These are phyloP conservation scores for Musa troglodytarum DNA, from an alignment of 176 grass and related monocot species.

Conservation along the genomic window DNA sequence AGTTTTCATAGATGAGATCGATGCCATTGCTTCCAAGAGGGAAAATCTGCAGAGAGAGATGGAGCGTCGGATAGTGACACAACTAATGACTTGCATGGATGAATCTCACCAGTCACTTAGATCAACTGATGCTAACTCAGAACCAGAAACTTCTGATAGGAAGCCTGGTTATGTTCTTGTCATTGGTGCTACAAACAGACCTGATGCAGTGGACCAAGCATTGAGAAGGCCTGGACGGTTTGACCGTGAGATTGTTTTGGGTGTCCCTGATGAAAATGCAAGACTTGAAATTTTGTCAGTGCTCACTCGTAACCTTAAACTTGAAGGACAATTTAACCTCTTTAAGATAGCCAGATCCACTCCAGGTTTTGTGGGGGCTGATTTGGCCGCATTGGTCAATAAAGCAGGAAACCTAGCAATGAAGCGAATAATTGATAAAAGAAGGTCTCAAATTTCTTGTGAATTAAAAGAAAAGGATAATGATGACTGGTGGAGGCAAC, in stretches of 20 bases:
- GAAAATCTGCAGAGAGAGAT: conserved; percentile 83
- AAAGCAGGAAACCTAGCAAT: conserved; percentile 96
- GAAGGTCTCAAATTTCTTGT: conserved; percentile 27
- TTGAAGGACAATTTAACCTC: conserved; percentile 67
- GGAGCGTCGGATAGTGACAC: conserved; percentile 84
- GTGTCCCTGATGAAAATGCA: conserved; percentile 83
- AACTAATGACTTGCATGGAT: conserved; percentile 98
- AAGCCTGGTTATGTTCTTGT: conserved; percentile 87
- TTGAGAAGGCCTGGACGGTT: conserved; percentile 84
- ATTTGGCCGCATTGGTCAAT: conserved; percentile 73
- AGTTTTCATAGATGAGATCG: conserved; percentile 95
- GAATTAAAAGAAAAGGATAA: conserved; percentile 18
- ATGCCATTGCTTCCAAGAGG: conserved; percentile 96
- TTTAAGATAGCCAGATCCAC: conserved; percentile 85
- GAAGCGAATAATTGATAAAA: conserved; percentile 76
- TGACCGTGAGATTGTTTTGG: conserved; percentile 76
- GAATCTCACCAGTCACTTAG: conserved; percentile 56
- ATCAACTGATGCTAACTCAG: conserved; percentile 10
- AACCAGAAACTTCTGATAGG: conserved; percentile 51
- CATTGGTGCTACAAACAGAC: conserved; percentile 94
- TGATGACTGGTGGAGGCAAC: conserved; percentile 80
- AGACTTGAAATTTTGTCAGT: conserved; percentile 65
- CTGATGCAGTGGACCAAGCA: conserved; percentile 90
- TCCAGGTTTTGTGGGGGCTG: conserved; percentile 94
- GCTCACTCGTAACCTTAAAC: conserved; percentile 55